These are phyloP conservation scores for Camillea tinctor DNA, from an alignment of 2,329 filamentous ascomycete species.

Conservation along the genomic window DNA sequence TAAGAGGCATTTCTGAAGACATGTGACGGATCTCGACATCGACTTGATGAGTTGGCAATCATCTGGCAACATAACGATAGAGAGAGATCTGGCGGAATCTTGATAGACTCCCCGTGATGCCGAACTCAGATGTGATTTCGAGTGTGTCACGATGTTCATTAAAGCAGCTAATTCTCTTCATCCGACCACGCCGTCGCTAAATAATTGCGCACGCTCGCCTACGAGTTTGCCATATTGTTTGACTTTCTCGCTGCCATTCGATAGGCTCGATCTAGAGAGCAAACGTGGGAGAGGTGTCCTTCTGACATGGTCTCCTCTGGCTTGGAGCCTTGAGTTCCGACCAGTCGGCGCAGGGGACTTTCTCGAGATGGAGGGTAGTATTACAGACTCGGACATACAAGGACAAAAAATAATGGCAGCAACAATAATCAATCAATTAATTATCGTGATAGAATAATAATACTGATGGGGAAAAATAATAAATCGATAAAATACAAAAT, in stretches of 20 bases:
- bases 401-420: neutral
- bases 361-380: conserved; percentile 8
- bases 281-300: conserved; percentile 10
- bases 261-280: conserved; percentile 8
- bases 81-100: neutral
- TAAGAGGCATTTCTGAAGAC: conserved; percentile 13
- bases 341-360: conserved; percentile 16
- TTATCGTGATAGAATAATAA: neutral
- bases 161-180: conserved; percentile 2
- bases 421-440: neutral
- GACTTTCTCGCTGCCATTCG: conserved; percentile 6
- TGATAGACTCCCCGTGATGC: neutral
- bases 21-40: conserved; percentile 18
- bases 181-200: neutral
- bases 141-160: conserved; percentile 16
- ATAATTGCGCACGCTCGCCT: conserved; percentile 11
- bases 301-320: conserved; percentile 14
- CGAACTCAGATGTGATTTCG: conserved; percentile 4
- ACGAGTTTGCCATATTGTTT: conserved; percentile 1
- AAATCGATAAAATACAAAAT: neutral
- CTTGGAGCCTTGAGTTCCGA: conserved; percentile 17
- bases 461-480: neutral
- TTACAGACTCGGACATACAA: neutral
- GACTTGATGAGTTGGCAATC: conserved; percentile 22
- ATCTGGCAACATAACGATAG: conserved; percentile 7